Base-by-base conservation (phyloP, 2,329 filamentous ascomycete species). In the Pyrenochaeta sp. region DNA sequence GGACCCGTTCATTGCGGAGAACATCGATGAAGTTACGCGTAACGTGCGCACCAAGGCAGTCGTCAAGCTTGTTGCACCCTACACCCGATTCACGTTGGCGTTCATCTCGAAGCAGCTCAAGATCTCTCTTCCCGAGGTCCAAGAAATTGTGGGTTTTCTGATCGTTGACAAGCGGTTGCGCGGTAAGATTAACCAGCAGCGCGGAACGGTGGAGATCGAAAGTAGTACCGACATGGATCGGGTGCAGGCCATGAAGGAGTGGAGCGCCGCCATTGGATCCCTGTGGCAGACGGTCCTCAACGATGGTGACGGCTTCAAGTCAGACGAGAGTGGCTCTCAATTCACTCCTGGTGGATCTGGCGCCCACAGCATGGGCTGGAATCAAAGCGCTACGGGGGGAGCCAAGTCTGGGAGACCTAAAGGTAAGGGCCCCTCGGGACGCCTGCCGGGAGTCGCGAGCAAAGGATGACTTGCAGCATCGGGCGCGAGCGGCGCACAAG, bases 11-110 rank as follows among this genome's bases (percentile, higher is more conserved):
- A 99, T 99, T 69, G 94, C 94, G 28, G 95, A 98, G 80, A 98
- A 99, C 76, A 99, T 99, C 68, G 95, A 98, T 78, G 95, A 99
- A 80, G 94, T 99, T 56, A 99, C 94, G 51, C 91, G 95, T 43
- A 97, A 95, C 78, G 97, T 99, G 90, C 91, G 95, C 53, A 98
- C 93, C 65, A 97, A 97, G 83, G 94, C 93, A 1, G 89, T 98
- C 9, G 82, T 97, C 63, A 97, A 95, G 80, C 84, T 98, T 25
- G 95, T 98, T 63, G 93, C 93, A 4, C 95, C 95, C 0, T 99
- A 98, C 82, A 96, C 92, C 5, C 89, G 93, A 50, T 97, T 98
- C 86, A 92, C 90, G 63, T 83, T 98, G 25, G 83, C 84, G 22
- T 97, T 96, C 84, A 92, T 99, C 67, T 93, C 93, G 28, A 89